Evolutionary conservation across 1,139 yeast species (phyloP), one percentile per base, ranked within the genome.

Genomic region (Nadsonia starkeyi-henricii): DNA sequence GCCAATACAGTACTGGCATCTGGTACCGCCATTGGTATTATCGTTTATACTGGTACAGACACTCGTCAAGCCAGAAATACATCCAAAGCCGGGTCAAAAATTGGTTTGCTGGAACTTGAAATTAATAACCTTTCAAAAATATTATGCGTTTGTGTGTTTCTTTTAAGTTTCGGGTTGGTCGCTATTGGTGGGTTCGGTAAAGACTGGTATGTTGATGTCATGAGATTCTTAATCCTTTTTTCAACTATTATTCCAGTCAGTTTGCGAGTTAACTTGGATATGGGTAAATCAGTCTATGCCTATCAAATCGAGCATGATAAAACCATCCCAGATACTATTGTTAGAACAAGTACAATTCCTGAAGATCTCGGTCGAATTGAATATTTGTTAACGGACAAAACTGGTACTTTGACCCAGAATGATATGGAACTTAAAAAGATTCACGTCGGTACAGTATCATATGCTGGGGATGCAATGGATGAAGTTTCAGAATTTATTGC

Each of bases 301-400:
- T 80, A 86, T 50, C 96, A 93, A 61, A 93, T 93, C 53, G 95
- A 91, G 62, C 88, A 83, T 52, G 99, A 93, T 63, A 57, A 63
- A 21, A 74, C 79, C 7, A 91, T 93, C 20, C 81, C 85, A 1
- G 86, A 80, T 13, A 89, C 98, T 0, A 78, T 93, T 52, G 99
- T 93, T 3, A 77, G 99, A 61, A 91, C 98, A 0, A 86, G 96
- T 48, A 93, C 98, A 0, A 93, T 93, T 45, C 98, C 98, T 1
- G 99, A 93, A 65, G 99, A 93, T 66, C 70, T 93, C 55, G 99
- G 99, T 17, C 74, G 99, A 57, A 84, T 93, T 48, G 98, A 93
- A 63, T 93, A 91, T 63, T 68, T 93, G 50, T 71, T 93, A 45
- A 82, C 91, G 54, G 99, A 93, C 64, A 93, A 93, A 63, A 93